Evolutionary conservation across 1,284 basidiomycete species (phyloP).

Genomic region (Puccinia hordei): DNA sequence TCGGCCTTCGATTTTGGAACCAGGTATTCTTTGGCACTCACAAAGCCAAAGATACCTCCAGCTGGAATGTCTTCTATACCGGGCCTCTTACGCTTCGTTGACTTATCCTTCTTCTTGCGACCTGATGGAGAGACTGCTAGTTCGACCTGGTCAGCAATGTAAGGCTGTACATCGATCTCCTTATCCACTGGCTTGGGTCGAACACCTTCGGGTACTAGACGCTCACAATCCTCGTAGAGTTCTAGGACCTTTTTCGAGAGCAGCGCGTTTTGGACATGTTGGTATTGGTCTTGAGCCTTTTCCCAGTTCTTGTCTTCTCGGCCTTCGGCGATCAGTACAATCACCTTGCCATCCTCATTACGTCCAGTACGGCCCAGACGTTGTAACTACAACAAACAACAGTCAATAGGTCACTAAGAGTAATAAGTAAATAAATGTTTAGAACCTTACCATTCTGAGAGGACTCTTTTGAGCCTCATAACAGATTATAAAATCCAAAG

Average conservation of each 20-base stretch:
- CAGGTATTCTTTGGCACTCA: conserved; percentile 36
- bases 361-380: conserved; percentile 93
- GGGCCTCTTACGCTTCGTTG: conserved; percentile 15
- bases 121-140: conserved; percentile 32
- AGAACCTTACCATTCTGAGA: conserved; percentile 79
- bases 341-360: conserved; percentile 83
- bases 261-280: conserved; percentile 85
- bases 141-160: conserved; percentile 56
- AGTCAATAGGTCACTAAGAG: neutral
- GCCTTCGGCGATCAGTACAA: conserved; percentile 86
- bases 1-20: conserved; percentile 23
- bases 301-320: conserved; percentile 91
- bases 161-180: conserved; percentile 64
- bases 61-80: conserved; percentile 56
- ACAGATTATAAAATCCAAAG: conserved; percentile 94
- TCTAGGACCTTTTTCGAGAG: conserved; percentile 81
- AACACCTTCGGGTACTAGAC: conserved; percentile 76
- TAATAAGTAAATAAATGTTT: neutral
- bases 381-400: conserved; percentile 71
- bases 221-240: conserved; percentile 85
- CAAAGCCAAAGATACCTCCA: conserved; percentile 35
- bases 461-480: conserved; percentile 97
- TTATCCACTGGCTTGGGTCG: conserved; percentile 78
- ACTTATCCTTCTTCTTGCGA: conserved; percentile 25
- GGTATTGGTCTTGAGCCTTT: conserved; percentile 82